Base-by-base conservation (phyloP, 768 basidiomycete genomes). In the Leccinum barrowsii region DNA sequence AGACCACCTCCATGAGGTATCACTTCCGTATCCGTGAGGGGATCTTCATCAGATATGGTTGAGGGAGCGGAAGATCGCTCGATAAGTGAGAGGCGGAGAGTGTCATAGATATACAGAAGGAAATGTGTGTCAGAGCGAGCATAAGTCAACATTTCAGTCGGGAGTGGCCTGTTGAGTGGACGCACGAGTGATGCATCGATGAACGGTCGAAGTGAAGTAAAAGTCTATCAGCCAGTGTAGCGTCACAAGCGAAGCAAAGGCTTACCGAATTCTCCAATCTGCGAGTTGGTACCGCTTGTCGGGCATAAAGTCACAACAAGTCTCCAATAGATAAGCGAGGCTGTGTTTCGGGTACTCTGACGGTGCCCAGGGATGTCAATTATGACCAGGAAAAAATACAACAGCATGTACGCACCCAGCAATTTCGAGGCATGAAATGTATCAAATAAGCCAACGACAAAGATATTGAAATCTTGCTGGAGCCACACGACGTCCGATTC, bases 251-350 rank as follows among this genome's bases (percentile, higher is more conserved):
- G 47, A 56, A 50, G 12, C 8, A 13, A 54, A 46, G 10, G 64
- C 80, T 28, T 44, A 89, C 85, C 94, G 83, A 63, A 98, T 92
- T 24, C 97, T 85, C 97, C 97, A 99, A 72, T 99, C 97, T 10
- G 96, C 97, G 6, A 96, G 79, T 67, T 98, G 97, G 69, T 96
- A 98, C 30, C 92, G 85, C 75, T 99, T 99, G 76, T 98, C 96
- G 0, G 96, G 85, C 7, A 81, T 80, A 65, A 94, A 94, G 66
- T 93, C 86, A 67, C 92, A 95, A 67, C 92, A 98, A 78, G 89
- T 87, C 64, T 88, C 85, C 7, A 98, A 81, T 12, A 98, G 79
- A 46, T 85, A 82, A 0, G 92, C 91, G 13, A 99, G 84, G 2
- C 89, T 89, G 66, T 94, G 90, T 34, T 86, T 82, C 0, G 90